These are phyloP conservation scores for Tolypocladium amazonense DNA, from an alignment of 2,329 filamentous ascomycete genomes.

Conservation along the genomic window DNA sequence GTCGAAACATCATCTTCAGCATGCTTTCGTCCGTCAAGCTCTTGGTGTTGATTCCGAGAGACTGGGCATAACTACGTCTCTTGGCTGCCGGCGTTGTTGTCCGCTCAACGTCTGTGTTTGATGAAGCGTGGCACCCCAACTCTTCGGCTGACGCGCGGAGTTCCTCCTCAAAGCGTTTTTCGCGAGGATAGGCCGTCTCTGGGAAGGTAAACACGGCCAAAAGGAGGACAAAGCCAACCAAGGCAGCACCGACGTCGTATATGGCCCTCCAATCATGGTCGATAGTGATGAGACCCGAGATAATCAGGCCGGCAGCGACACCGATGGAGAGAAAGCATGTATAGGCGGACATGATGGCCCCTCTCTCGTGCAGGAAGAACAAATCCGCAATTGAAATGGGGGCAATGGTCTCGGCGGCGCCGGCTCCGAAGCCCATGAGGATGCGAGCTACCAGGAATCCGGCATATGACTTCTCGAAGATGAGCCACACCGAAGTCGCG, in stretches of 20 bases:
- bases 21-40: slow-evolving; percentile 34
- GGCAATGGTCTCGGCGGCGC: slow-evolving; percentile 39
- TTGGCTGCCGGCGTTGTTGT: slow-evolving; percentile 6
- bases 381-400: slow-evolving; percentile 43
- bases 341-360: slow-evolving; percentile 37
- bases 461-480: slow-evolving; percentile 28
- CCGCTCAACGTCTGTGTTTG: slow-evolving; percentile 8
- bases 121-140: slow-evolving; percentile 4
- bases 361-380: slow-evolving; percentile 47
- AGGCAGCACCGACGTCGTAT: slow-evolving; percentile 37
- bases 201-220: slow-evolving; percentile 42
- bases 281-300: slow-evolving; percentile 38
- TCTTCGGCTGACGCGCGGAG: slow-evolving; percentile 3
- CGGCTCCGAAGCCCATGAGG: slow-evolving; percentile 41
- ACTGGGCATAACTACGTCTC: slow-evolving; percentile 19
- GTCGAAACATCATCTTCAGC: slow-evolving; percentile 35
- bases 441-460: slow-evolving; percentile 35
- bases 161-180: neutral
- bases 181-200: slow-evolving; percentile 38
- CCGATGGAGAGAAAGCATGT: slow-evolving; percentile 29
- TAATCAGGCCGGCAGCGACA: slow-evolving; percentile 29
- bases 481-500: slow-evolving; percentile 28
- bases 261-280: slow-evolving; percentile 37
- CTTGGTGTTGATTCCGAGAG: slow-evolving; percentile 28
- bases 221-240: slow-evolving; percentile 36